phyloP scores from a whole-genome alignment of 306 rosid genomes.

The Rosa lucieae region DNA sequence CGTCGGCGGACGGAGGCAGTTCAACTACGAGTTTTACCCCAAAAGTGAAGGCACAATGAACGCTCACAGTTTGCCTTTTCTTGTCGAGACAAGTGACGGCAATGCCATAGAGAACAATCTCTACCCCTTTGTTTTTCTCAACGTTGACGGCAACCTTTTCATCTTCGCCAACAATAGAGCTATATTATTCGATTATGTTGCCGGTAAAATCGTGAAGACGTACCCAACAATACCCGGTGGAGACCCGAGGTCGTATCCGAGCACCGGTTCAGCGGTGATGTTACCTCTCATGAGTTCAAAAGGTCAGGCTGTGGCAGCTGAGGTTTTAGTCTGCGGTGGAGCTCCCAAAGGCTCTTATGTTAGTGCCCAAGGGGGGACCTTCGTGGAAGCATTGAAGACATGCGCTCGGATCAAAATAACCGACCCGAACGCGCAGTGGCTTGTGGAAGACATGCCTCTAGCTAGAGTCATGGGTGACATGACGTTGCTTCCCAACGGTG shows the following conservation, averaged over 20 bases:
- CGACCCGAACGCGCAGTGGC: conserved; percentile 56
- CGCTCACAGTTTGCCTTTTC: conserved; percentile 32
- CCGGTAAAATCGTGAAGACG: no score
- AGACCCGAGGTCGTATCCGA: conserved; percentile 64
- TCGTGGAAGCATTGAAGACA: conserved; percentile 36
- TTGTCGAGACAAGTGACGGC: conserved; percentile 37
- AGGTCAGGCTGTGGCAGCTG: conserved; percentile 29
- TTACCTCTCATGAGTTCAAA: conserved; percentile 46
- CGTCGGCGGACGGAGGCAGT: conserved; percentile 52
- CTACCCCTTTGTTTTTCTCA: conserved; percentile 63
- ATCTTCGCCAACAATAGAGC: conserved; percentile 43
- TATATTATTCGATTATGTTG: no score
- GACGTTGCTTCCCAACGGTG: conserved; percentile 55
- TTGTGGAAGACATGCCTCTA: conserved; percentile 56
- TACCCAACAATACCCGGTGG: conserved; percentile 33
- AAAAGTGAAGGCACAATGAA: not conserved
- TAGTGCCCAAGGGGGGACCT: not conserved
- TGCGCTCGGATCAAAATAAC: conserved; percentile 58
- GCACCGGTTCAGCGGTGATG: conserved; percentile 68
- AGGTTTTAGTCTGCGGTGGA: conserved; percentile 72
- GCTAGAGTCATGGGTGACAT: conserved; percentile 63
- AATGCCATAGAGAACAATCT: conserved; percentile 44
- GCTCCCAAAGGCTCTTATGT: conserved; percentile 50
- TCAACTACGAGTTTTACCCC: conserved; percentile 29
- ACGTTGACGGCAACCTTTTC: conserved; percentile 59